Percentiles rank a stretch among this genome's conserved stretches.
Evolutionary conservation across 441 rosid species (phyloP).

Genomic region (Populus hybrid): DNA sequence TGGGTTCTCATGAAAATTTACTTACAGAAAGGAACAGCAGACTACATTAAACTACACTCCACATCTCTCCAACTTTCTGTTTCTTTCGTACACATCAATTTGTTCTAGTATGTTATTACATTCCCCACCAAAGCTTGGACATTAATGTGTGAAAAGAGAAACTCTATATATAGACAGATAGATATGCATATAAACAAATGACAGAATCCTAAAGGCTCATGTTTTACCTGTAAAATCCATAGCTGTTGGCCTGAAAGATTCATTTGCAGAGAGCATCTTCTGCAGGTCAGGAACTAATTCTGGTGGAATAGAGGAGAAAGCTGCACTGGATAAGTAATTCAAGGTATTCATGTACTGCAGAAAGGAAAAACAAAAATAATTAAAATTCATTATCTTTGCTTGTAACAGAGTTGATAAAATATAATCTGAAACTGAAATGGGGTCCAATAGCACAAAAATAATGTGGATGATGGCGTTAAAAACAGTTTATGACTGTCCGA

Average conservation of each 20-base stretch:
- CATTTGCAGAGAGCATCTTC: conserved; percentile 82
- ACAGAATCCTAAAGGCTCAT: background rate
- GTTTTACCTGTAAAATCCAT: conserved; percentile 79
- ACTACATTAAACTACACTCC: background rate
- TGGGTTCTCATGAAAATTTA: background rate
- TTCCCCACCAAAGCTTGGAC: background rate
- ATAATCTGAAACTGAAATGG: background rate
- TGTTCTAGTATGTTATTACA: background rate
- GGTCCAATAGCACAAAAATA: background rate
- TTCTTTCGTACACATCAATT: background rate
- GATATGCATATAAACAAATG: background rate
- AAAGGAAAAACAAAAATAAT: conserved; percentile 18
- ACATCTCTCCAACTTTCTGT: background rate
- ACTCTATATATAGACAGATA: background rate
- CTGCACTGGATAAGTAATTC: conserved; percentile 81
- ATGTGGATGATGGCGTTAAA: background rate
- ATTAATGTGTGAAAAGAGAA: background rate
- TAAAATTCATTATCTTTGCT: conserved; percentile 7
- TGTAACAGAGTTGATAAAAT: background rate
- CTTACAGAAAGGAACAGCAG: background rate
- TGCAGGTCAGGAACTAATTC: conserved; percentile 80
- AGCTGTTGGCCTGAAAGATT: conserved; percentile 81
- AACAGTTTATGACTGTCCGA: no score
- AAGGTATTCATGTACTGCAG: conserved; percentile 93
- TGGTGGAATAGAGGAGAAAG: conserved; percentile 75